Conservation (phyloP, 352 stramenopile species). For the Thalassiosira livingstoniorum region DNA sequence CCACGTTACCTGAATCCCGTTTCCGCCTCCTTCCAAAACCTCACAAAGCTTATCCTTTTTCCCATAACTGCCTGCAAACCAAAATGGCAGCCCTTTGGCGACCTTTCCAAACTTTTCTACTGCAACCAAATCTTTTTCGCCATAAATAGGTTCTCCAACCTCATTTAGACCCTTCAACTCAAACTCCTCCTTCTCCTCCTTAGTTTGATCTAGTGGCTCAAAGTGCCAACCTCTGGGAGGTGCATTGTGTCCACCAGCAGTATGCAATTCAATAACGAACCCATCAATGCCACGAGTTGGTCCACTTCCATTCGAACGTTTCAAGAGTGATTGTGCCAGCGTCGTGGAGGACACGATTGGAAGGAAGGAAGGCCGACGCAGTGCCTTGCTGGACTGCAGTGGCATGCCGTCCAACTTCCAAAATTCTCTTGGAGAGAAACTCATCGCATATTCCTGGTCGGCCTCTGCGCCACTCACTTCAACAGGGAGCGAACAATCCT, state of each 20-base stretch:
- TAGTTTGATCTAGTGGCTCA: too few species aligned
- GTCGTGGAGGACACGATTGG: slow-evolving; percentile 67
- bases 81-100: slow-evolving; percentile 61
- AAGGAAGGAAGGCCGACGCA: slow-evolving; percentile 54
- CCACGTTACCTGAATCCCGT: slow-evolving; percentile 55
- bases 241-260: slow-evolving; percentile 62
- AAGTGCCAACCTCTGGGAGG: slow-evolving; percentile 56
- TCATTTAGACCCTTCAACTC: slow-evolving; percentile 34
- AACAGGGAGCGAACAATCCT: slow-evolving; percentile 50
- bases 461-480: slow-evolving; percentile 42
- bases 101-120: slow-evolving; percentile 52
- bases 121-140: slow-evolving; percentile 62
- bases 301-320: slow-evolving; percentile 52
- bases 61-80: slow-evolving; percentile 59
- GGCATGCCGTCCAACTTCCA: slow-evolving; percentile 43
- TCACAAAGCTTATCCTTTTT: slow-evolving; percentile 52
- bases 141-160: slow-evolving; percentile 52
- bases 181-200: too few species aligned
- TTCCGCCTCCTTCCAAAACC: slow-evolving; percentile 47
- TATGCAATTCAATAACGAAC: slow-evolving; percentile 62
- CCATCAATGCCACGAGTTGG: slow-evolving; percentile 58
- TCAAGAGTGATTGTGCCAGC: slow-evolving; percentile 63
- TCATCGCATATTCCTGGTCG: slow-evolving; percentile 17
- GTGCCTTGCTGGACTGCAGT: slow-evolving; percentile 19
- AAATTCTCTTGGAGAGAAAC: slow-evolving; percentile 55